A percentile compares a stretch with the other conserved stretches of the same genome.
Evolutionary conservation across 2,329 filamentous ascomycete genomes (phyloP).

Genomic region (Arthrocladium fulminans): DNA sequence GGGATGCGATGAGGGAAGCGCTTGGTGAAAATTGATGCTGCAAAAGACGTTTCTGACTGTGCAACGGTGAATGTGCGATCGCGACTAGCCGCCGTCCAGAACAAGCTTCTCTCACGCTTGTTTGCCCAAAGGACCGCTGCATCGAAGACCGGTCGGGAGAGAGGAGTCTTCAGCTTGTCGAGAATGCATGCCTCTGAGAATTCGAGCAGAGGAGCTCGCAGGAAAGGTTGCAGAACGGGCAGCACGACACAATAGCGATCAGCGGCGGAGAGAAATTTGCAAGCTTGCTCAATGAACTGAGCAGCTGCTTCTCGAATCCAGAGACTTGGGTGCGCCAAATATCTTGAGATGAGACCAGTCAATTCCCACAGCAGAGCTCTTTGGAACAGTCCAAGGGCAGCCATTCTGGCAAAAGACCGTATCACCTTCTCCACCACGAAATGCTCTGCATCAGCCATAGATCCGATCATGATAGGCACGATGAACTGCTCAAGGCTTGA

Average conservation of each 20-base stretch:
- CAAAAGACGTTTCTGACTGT: slow-evolving; percentile 42
- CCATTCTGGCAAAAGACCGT: slow-evolving; percentile 78
- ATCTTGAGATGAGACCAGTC: slow-evolving; percentile 70
- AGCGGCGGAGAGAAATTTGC: slow-evolving; percentile 65
- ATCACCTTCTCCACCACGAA: slow-evolving; percentile 88
- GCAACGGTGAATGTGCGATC: slow-evolving; percentile 62
- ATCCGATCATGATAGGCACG: slow-evolving; percentile 88
- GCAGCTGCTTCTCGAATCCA: slow-evolving; percentile 90
- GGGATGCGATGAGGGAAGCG: slow-evolving; percentile 39
- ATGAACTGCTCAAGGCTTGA: slow-evolving; percentile 91
- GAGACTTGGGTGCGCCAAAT: slow-evolving; percentile 85
- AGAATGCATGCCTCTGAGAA: slow-evolving; percentile 67
- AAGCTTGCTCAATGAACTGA: slow-evolving; percentile 70
- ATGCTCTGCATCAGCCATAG: slow-evolving; percentile 84
- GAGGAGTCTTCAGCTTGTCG: slow-evolving; percentile 71
- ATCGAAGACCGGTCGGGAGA: slow-evolving; percentile 73
- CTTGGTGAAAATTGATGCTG: slow-evolving; percentile 48
- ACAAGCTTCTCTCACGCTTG: slow-evolving; percentile 69
- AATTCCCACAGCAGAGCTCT: slow-evolving; percentile 79
- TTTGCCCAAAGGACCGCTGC: slow-evolving; percentile 77
- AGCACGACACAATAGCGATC: slow-evolving; percentile 76
- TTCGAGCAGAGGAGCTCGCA: slow-evolving; percentile 62
- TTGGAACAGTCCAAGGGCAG: slow-evolving; percentile 77
- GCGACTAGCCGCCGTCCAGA: slow-evolving; percentile 72
- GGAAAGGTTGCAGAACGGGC: slow-evolving; percentile 70